phyloP scores from a whole-genome alignment of 768 basidiomycete genomes.

The Lactarius hatsudake region DNA sequence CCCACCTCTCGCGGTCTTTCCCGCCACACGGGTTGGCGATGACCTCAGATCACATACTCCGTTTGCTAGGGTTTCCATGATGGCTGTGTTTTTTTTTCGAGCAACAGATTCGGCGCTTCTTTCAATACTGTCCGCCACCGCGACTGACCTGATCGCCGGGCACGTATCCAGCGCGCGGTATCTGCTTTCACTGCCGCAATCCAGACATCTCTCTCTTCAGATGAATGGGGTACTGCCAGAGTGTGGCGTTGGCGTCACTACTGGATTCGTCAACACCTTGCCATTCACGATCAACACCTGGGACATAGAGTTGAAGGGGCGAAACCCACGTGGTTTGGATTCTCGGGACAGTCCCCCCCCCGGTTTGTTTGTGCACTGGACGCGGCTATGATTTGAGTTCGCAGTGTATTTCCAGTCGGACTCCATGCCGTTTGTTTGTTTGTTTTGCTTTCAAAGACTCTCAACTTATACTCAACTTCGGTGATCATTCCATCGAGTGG shows the following conservation, averaged over 20 bases:
- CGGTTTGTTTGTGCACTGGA: neutral
- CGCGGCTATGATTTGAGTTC: neutral
- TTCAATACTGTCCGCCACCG: neutral
- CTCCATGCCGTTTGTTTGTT: neutral
- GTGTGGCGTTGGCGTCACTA: constrained; percentile 5
- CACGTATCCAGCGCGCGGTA: neutral
- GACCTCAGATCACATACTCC: neutral
- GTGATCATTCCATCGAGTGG: neutral
- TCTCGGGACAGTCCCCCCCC: neutral
- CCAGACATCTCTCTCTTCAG: neutral
- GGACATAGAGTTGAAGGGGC: neutral
- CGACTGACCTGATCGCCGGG: neutral
- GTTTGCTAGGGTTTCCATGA: neutral
- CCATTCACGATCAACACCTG: neutral
- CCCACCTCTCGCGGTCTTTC: neutral
- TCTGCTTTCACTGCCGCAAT: neutral
- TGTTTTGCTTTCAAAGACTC: neutral
- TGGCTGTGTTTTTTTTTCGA: neutral
- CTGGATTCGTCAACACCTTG: neutral
- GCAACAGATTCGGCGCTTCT: neutral
- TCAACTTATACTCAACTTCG: neutral
- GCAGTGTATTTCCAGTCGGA: neutral
- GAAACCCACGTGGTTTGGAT: too few relatives aligned
- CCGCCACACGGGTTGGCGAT: neutral
- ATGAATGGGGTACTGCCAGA: neutral